phyloP scores from a whole-genome alignment of 2,329 filamentous ascomycete species.

The Clonostachys rhizophaga region DNA sequence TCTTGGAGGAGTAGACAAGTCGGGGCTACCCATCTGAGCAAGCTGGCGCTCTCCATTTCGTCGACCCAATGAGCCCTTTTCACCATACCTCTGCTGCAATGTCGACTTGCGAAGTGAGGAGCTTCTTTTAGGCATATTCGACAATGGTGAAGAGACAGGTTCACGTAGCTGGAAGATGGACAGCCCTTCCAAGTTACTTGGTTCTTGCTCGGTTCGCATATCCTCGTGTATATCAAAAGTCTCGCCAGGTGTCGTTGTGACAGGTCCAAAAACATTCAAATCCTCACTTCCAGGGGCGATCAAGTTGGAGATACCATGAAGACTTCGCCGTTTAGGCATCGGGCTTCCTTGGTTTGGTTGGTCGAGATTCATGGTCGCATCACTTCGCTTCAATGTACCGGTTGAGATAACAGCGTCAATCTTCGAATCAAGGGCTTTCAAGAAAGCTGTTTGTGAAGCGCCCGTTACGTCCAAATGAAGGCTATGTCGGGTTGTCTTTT shows the following conservation, averaged over 20 bases:
- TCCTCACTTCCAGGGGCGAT: slow-evolving; percentile 42
- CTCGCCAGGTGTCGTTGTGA: slow-evolving; percentile 15
- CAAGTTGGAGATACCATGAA: slow-evolving; percentile 66
- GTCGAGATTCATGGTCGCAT: slow-evolving; percentile 84
- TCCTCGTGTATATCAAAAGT: slow-evolving; percentile 51
- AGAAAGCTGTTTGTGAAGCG: slow-evolving; percentile 42
- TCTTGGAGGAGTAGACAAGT: slow-evolving; percentile 53
- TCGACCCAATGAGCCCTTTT: slow-evolving; percentile 59
- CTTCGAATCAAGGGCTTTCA: slow-evolving; percentile 45
- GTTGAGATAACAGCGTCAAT: slow-evolving; percentile 32
- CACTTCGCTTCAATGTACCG: slow-evolving; percentile 88
- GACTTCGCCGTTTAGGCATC: slow-evolving; percentile 83
- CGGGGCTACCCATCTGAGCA: slow-evolving; percentile 43
- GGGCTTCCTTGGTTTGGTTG: slow-evolving; percentile 76
- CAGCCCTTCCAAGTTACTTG: slow-evolving; percentile 27
- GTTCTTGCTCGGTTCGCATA: slow-evolving; percentile 43
- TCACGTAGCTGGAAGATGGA: slow-evolving; percentile 27
- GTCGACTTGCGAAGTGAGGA: slow-evolving; percentile 83
- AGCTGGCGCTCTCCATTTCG: slow-evolving; percentile 53
- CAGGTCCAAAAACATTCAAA: slow-evolving; percentile 74
- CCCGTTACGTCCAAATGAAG: slow-evolving; percentile 53
- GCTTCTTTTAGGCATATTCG: slow-evolving; percentile 60
- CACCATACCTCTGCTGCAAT: slow-evolving; percentile 74
- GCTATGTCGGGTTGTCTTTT: slow-evolving; percentile 48
- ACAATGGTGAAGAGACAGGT: slow-evolving; percentile 33